Evolutionary conservation across 148 eudicot genomes (phyloP).

Genomic region (Rhododendron griersonianum): DNA sequence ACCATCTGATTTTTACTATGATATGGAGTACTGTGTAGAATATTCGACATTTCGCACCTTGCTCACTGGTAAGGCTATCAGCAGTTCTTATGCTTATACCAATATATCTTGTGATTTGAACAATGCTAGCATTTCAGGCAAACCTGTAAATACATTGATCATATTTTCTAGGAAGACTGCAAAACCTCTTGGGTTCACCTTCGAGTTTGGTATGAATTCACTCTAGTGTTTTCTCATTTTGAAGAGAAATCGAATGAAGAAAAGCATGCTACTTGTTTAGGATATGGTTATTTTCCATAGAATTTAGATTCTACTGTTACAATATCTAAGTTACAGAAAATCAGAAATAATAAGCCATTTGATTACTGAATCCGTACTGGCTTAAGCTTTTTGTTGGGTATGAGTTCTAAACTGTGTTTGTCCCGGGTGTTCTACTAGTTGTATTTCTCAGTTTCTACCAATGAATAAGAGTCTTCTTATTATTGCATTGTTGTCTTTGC

Average conservation of each 20-base stretch:
- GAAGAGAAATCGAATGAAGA: neutral
- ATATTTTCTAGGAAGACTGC: neutral
- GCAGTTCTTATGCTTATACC: neutral
- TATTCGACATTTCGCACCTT: slow-evolving; percentile 77
- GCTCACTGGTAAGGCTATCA: slow-evolving; percentile 42
- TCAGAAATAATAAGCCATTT: neutral
- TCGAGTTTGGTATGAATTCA: neutral
- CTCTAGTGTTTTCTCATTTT: neutral
- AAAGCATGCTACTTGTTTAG: neutral
- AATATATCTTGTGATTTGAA: neutral
- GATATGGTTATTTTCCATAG: neutral
- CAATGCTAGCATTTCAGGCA: neutral
- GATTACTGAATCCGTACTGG: neutral
- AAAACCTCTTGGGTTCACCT: neutral
- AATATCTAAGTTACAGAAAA: neutral
- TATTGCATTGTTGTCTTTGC: neutral
- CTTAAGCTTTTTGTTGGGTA: neutral
- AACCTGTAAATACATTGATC: neutral
- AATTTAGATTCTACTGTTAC: neutral
- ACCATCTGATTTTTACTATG: slow-evolving; percentile 69
- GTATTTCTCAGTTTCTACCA: neutral
- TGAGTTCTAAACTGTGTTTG: neutral
- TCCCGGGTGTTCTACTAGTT: neutral
- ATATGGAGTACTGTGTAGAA: slow-evolving; percentile 88
- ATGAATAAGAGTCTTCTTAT: neutral